phyloP scores from a whole-genome alignment of 2,329 filamentous ascomycete species.

The Parascedosporium putredinis region DNA sequence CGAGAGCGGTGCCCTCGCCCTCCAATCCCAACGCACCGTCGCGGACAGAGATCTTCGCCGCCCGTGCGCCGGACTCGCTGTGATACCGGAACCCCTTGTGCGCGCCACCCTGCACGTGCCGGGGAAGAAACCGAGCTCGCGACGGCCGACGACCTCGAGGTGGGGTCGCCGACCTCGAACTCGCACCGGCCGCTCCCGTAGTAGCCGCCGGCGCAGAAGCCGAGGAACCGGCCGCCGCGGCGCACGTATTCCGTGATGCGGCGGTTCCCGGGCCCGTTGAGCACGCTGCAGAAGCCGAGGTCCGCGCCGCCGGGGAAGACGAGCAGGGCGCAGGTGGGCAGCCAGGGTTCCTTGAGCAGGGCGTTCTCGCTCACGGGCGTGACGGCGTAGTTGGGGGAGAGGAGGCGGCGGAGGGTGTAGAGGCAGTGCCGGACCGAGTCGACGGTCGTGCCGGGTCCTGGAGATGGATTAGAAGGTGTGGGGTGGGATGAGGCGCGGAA shows the following conservation, averaged over 20 bases:
- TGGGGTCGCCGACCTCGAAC: constrained; percentile 76
- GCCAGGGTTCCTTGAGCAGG: constrained; percentile 87
- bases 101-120: constrained; percentile 78
- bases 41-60: constrained; percentile 56
- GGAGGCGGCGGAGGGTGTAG: constrained; percentile 72
- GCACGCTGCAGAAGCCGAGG: constrained; percentile 73
- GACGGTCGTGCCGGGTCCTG: constrained; percentile 74
- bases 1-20: constrained; percentile 43
- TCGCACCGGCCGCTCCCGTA: constrained; percentile 76
- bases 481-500: no score
- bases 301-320: constrained; percentile 95
- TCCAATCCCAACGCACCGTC: constrained; percentile 42
- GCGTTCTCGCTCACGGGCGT: constrained; percentile 70
- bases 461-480: constrained; percentile 6
- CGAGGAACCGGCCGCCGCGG: constrained; percentile 74
- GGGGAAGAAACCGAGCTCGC: constrained; percentile 83
- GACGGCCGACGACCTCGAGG: constrained; percentile 74
- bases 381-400: constrained; percentile 87
- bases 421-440: constrained; percentile 87
- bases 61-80: constrained; percentile 73
- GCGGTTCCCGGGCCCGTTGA: constrained; percentile 82
- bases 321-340: constrained; percentile 72
- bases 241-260: constrained; percentile 79
- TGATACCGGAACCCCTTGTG: constrained; percentile 86
- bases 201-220: constrained; percentile 91